Percentiles rank a stretch among this genome's conserved stretches.
These are phyloP conservation scores for Themeda triandra DNA, from an alignment of 176 grass and related monocot species.

Conservation along the genomic window DNA sequence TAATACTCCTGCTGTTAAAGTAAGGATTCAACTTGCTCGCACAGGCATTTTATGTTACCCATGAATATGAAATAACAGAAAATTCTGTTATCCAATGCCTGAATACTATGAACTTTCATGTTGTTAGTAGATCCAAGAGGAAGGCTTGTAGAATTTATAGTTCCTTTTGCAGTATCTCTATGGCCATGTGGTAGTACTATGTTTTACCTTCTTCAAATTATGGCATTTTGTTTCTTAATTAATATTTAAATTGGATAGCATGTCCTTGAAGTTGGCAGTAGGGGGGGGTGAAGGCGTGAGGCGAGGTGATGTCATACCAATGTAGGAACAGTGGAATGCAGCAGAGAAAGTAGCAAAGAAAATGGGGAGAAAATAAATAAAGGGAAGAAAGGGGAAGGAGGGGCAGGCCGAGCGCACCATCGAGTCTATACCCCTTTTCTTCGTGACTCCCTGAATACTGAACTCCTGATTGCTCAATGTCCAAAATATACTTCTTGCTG, in stretches of 20 bases:
- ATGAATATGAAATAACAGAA: constrained; percentile 3
- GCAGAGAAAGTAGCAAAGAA: neutral
- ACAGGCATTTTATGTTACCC: neutral
- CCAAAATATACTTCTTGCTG: neutral
- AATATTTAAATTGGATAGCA: neutral
- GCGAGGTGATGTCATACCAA: neutral
- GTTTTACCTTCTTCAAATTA: neutral
- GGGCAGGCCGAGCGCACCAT: neutral
- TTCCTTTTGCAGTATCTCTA: neutral
- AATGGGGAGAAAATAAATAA: neutral
- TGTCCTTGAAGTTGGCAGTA: neutral
- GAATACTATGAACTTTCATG: neutral
- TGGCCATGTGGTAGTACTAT: neutral
- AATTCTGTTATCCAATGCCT: neutral
- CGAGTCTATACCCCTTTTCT: neutral
- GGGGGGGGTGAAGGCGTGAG: neutral
- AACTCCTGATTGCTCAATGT: neutral
- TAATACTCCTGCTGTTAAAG: constrained; percentile 29
- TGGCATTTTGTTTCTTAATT: neutral
- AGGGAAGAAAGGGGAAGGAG: neutral
- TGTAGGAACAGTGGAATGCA: neutral
- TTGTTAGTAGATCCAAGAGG: neutral
- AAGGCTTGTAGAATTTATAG: neutral
- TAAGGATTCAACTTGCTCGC: constrained; percentile 32
- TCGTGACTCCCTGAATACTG: neutral